Evolutionary conservation across 805 yeast genomes (phyloP), one percentile per base, ranked within the genome.

Genomic region (Yarrowia porcina): DNA sequence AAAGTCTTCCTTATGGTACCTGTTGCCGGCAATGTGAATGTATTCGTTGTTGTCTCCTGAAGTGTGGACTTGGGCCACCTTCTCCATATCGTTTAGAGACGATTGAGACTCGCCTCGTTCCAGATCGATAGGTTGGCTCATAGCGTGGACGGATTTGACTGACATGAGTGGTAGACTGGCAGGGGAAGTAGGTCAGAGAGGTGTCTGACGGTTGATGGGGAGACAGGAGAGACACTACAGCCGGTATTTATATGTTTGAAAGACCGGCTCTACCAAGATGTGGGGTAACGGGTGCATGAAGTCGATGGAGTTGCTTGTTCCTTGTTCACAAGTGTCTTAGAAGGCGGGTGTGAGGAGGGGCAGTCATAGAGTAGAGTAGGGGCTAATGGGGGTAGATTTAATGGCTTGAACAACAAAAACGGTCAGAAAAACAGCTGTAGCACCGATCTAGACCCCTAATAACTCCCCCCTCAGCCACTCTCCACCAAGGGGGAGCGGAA

Each of bases 1-100:
- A 64, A 88, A 77, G 61, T 88, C 92, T 47, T 78, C 72, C 68
- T 79, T 81, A 59, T 82, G 76, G 67, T 84, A 87, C 69, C 80
- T 83, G 66, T 85, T 85, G 67, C 84, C 80, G 1, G 93, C 94
- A 65, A 88, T 80, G 65, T 77, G 83, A 63, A 88, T 78, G 69
- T 81, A 85, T 42, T 85, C 86, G 49, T 84, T 84, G 67, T 85
- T 86, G 4, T 71, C 75, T 27, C 80, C 81, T 7, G 73, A 66
- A 5, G 77, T 75, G 61, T 67, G 71, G 28, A 77, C 70, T 61
- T 70, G 7, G 52, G 65, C 36, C 12, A 61, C 20, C 47, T 52
- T 52, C 47, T 52, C 60, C 60, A 52, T 52, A n/a, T 52, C 60
- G 30, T 21, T 33, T 5, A 32, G 27, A 23, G 60, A 52, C 13